Percentiles rank a stretch among this genome's conserved stretches.
These are phyloP conservation scores for Neltuma alba DNA, from an alignment of 306 rosid genomes.

Conservation along the genomic window DNA sequence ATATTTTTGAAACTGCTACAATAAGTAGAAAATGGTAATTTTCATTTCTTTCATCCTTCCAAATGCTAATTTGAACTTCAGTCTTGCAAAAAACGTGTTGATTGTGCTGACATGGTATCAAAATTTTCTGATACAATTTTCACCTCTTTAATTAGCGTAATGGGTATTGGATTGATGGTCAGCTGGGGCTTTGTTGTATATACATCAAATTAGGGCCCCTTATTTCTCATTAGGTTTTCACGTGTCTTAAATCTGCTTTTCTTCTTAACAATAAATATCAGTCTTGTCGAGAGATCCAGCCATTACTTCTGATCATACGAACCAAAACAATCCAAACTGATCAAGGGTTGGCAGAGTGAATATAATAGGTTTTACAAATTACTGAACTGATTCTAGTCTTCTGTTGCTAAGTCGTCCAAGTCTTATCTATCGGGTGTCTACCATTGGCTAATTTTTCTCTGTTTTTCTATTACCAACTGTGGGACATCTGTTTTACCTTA, in stretches of 20 bases:
- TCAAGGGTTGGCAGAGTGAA: neutral
- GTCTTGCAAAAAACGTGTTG: neutral
- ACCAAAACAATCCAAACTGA: neutral
- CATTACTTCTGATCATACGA: neutral
- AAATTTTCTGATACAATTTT: neutral
- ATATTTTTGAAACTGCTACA: constrained; percentile 35
- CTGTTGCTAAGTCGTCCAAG: neutral
- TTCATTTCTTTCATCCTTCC: neutral
- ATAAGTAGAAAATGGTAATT: constrained; percentile 58
- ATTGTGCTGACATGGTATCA: neutral
- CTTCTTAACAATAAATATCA: neutral
- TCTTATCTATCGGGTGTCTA: neutral
- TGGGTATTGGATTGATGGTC: neutral
- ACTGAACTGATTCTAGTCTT: neutral
- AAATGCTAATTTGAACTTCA: neutral
- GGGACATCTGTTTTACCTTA: neutral
- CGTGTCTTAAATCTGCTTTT: neutral
- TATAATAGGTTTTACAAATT: neutral
- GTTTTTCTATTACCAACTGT: neutral
- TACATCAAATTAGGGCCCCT: neutral
- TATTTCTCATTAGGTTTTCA: neutral
- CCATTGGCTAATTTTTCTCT: neutral
- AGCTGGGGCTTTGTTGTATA: neutral
- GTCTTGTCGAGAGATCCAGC: neutral
- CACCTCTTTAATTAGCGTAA: neutral